phyloP scores from a whole-genome alignment of 495 filamentous ascomycete species.

The Penicillium roqueforti region DNA sequence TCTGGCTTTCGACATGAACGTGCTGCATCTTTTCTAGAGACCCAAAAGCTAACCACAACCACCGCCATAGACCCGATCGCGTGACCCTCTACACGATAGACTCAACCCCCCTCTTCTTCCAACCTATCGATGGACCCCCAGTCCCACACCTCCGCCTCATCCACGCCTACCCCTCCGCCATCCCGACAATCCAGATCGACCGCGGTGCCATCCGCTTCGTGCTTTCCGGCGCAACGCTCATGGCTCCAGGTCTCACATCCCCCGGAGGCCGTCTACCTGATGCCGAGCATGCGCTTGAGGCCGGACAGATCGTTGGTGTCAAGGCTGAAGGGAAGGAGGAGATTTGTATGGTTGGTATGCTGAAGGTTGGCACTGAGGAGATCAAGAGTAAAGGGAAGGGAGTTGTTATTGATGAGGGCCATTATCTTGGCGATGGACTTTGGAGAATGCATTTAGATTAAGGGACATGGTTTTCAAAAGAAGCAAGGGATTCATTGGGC shows the following conservation, averaged over 20 bases:
- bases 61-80: conserved; percentile 63
- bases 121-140: conserved; percentile 73
- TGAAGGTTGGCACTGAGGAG: conserved; percentile 87
- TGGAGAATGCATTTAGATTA: conserved; percentile 78
- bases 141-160: conserved; percentile 78
- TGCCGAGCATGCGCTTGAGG: conserved; percentile 52
- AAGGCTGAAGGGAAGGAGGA: conserved; percentile 91
- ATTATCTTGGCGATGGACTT: conserved; percentile 91
- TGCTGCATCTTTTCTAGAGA: not conserved
- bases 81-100: conserved; percentile 81
- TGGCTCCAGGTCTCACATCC: conserved; percentile 88
- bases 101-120: conserved; percentile 77
- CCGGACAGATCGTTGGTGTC: conserved; percentile 78
- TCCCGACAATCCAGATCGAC: conserved; percentile 65
- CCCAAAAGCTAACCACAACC: conserved; percentile 1
- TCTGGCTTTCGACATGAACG: not conserved
- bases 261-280: conserved; percentile 72
- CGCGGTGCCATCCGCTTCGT: conserved; percentile 97
- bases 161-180: conserved; percentile 53
- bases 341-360: conserved; percentile 79
- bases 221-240: conserved; percentile 83
- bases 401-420: conserved; percentile 83
- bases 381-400: conserved; percentile 91
- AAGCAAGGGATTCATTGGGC: not conserved
- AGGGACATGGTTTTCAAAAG: not conserved